Evolutionary conservation across 2,329 filamentous ascomycete genomes (phyloP).

Genomic region (Neophaeococcomyces aloes): DNA sequence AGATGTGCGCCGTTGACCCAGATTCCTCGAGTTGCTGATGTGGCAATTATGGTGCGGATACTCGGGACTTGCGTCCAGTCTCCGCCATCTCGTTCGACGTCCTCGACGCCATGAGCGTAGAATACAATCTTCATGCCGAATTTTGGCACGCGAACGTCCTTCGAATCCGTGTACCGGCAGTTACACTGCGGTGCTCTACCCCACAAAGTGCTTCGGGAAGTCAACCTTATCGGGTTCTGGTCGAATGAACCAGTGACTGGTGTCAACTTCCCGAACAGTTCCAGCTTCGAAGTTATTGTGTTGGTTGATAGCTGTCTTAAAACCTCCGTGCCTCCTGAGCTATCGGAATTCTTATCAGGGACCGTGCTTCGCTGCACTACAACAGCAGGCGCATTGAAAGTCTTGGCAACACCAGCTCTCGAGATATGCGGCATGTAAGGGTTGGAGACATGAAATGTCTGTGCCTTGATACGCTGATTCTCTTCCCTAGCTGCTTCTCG

Average conservation of each 20-base stretch:
- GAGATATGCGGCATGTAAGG: neutral
- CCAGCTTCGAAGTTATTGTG: conserved; percentile 27
- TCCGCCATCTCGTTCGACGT: conserved; percentile 45
- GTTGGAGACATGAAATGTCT: conserved; percentile 7
- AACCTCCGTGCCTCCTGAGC: neutral
- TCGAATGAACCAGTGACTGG: conserved; percentile 57
- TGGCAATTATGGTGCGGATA: conserved; percentile 62
- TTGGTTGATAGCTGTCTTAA: conserved; percentile 5
- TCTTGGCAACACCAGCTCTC: conserved; percentile 1
- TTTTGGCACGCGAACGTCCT: conserved; percentile 67
- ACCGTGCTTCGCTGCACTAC: neutral
- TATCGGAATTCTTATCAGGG: neutral
- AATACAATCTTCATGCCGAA: conserved; percentile 69
- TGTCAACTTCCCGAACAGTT: conserved; percentile 53
- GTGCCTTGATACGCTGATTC: conserved; percentile 15
- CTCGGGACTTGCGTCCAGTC: conserved; percentile 45
- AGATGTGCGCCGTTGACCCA: conserved; percentile 64
- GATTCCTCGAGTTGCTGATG: conserved; percentile 67
- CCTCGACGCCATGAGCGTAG: conserved; percentile 58
- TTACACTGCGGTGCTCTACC: conserved; percentile 63
- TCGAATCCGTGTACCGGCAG: conserved; percentile 49
- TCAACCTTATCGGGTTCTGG: conserved; percentile 54
- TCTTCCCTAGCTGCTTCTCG: conserved; percentile 17
- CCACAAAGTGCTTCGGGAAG: conserved; percentile 61
- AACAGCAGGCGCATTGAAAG: neutral